Evolutionary conservation across 2,329 filamentous ascomycete species (phyloP), one percentile per base, ranked within the genome.

Genomic region (Periconia digitata): DNA sequence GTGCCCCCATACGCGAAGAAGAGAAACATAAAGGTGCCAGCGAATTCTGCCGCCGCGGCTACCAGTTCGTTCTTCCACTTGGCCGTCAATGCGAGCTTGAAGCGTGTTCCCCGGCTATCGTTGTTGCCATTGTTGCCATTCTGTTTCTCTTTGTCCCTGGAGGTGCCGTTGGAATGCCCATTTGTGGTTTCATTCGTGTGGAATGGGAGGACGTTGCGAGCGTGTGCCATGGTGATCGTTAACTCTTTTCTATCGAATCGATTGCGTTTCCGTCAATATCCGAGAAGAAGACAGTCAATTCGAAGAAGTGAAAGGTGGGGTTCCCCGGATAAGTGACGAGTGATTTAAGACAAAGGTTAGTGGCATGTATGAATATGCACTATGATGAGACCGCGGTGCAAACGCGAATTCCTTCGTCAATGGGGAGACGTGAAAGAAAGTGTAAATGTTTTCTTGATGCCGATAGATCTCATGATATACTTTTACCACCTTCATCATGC

Each of bases 1-100:
- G 70, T 72, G 3, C 69, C 71, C 2, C 66, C 68, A 46, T 69
- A 73, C 0, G 70, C 69, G 35, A 72, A 71, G 61, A 72, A 73
- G 3, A 73, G 59, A 43, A 73, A 73, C 66, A 72, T 64, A 47
- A 70, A 71, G 1, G 71, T 73, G 3, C 71, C 71, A 3, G 66
- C 63, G 21, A 73, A 71, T 36, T 73, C 71, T 12, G 69, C 66
- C 2, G 62, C 41, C 3, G 61, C 58, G 2, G 71, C 70, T 8
- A 73, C 67, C 2, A 71, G 41, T 44, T 71, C 67, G 20, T 70
- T 71, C 13, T 64, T 60, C 64, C 63, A 69, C 56, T 53, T 63
- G 6, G 34, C 35, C 6, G 32, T 47, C 27, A 41, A 7, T 10
- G 35, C 17, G 22, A 44, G 2, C 3, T 40, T 36, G 34, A 38